phyloP scores from a whole-genome alignment of 2,329 filamentous ascomycete genomes.

The Phyllosticta citrichinensis region DNA sequence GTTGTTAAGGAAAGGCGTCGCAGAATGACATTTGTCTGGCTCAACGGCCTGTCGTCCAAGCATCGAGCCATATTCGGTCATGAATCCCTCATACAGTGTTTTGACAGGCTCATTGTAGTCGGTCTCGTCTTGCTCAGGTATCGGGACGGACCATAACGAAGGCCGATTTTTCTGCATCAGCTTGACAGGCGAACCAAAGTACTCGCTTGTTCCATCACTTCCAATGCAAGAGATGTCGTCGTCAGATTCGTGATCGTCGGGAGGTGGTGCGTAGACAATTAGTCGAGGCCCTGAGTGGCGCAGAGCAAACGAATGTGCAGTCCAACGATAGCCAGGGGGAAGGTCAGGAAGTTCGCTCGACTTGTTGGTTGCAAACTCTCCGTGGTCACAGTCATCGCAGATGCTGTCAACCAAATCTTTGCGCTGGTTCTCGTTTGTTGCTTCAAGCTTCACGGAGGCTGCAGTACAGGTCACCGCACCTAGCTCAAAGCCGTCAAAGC shows the following conservation, averaged over 20 bases:
- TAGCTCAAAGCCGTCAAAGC: neutral
- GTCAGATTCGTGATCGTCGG: neutral
- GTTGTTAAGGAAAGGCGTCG: neutral
- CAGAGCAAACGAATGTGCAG: neutral
- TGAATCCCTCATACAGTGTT: neutral
- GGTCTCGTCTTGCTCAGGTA: neutral
- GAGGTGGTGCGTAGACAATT: neutral
- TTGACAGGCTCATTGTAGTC: neutral
- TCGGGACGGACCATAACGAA: neutral
- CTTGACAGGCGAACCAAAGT: neutral
- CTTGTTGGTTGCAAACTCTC: neutral
- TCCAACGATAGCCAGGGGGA: neutral
- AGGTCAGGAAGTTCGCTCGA: neutral
- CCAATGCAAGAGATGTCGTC: neutral
- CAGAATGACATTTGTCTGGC: neutral
- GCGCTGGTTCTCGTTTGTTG: neutral
- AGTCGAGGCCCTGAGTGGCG: neutral
- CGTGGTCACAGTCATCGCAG: neutral
- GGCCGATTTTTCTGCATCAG: neutral
- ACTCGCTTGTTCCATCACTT: neutral
- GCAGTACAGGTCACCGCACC: neutral
- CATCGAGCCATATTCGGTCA: neutral
- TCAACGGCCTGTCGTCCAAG: neutral
- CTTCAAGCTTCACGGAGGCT: neutral
- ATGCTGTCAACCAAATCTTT: neutral